These are phyloP conservation scores for Pleurotus pulmonarius DNA, from an alignment of 768 basidiomycete species.

Conservation along the genomic window DNA sequence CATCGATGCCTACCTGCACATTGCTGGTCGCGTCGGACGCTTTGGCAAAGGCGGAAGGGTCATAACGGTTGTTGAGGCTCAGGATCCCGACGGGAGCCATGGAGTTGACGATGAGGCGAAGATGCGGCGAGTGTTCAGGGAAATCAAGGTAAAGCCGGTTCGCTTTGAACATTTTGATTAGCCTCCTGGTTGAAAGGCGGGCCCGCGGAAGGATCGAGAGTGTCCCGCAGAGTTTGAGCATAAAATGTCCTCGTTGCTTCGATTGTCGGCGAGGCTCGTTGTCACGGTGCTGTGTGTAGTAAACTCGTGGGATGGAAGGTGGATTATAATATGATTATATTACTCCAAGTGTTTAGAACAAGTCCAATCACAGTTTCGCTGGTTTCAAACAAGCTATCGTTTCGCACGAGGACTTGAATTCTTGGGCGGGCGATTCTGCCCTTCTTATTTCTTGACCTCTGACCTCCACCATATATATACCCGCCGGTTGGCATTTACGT, in stretches of 20 bases:
- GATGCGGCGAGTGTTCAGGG: slow-evolving; percentile 42
- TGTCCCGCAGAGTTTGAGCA: slow-evolving; percentile 1
- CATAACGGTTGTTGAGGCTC: slow-evolving; percentile 52
- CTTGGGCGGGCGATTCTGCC: slow-evolving; percentile 7
- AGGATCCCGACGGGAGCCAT: slow-evolving; percentile 22
- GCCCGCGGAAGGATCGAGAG: slow-evolving; percentile 1
- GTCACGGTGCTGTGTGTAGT: too few relatives aligned
- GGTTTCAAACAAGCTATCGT: slow-evolving; percentile 2
- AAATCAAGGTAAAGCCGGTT: slow-evolving; percentile 40
- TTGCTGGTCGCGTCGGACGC: slow-evolving; percentile 73
- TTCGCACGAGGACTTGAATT: slow-evolving; percentile 9
- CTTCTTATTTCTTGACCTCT: slow-evolving; percentile 9
- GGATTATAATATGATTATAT: slow-evolving; percentile 15
- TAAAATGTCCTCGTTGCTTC: background rate
- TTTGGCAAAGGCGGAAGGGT: slow-evolving; percentile 67
- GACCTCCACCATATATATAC: slow-evolving; percentile 12
- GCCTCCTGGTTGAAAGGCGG: background rate
- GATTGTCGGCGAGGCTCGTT: slow-evolving; percentile 11
- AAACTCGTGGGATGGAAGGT: background rate
- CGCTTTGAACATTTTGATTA: slow-evolving; percentile 52
- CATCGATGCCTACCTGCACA: slow-evolving; percentile 64
- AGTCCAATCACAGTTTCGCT: background rate
- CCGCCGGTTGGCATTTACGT: slow-evolving; percentile 14
- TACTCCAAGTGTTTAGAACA: background rate
- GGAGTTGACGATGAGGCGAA: slow-evolving; percentile 28